Percentiles rank a stretch among this genome's conserved stretches.
Conservation (phyloP, 2,329 filamentous ascomycete species). For the Fusarium sp. region DNA sequence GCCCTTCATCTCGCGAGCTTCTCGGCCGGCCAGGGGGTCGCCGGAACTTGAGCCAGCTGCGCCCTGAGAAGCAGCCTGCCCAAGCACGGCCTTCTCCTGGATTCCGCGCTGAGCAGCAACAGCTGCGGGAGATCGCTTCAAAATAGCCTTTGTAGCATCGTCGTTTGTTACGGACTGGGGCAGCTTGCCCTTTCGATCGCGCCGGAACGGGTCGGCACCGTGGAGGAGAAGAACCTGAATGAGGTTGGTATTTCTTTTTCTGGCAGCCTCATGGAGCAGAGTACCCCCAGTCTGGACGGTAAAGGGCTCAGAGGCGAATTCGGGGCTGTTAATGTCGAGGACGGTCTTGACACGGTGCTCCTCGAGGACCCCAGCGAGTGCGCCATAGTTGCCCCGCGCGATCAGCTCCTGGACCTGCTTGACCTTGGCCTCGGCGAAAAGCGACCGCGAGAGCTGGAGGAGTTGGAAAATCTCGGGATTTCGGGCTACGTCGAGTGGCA, state of each 20-base stretch:
- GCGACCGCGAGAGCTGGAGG: slow-evolving; percentile 85
- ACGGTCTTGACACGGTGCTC: slow-evolving; percentile 86
- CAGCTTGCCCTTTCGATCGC: slow-evolving; percentile 93
- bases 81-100: slow-evolving; percentile 95
- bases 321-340: slow-evolving; percentile 89
- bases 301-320: slow-evolving; percentile 80
- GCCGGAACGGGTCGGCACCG: slow-evolving; percentile 92
- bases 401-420: slow-evolving; percentile 84
- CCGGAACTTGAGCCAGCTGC: slow-evolving; percentile 61
- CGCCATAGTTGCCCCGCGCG: slow-evolving; percentile 74
- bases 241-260: slow-evolving; percentile 83
- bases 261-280: slow-evolving; percentile 89
- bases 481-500: slow-evolving; percentile 85
- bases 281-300: slow-evolving; percentile 88
- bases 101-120: slow-evolving; percentile 94
- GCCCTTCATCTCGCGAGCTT: slow-evolving; percentile 95
- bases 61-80: slow-evolving; percentile 69
- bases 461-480: slow-evolving; percentile 96
- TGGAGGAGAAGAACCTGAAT: slow-evolving; percentile 92
- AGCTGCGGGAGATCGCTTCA: slow-evolving; percentile 94
- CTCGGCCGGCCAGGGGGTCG: slow-evolving; percentile 75
- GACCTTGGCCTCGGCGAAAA: slow-evolving; percentile 88
- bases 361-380: slow-evolving; percentile 79
- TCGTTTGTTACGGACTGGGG: slow-evolving; percentile 97
- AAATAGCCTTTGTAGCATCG: slow-evolving; percentile 82